Base-by-base conservation (phyloP, 768 basidiomycete species). In the Phylloporus arenicola region DNA sequence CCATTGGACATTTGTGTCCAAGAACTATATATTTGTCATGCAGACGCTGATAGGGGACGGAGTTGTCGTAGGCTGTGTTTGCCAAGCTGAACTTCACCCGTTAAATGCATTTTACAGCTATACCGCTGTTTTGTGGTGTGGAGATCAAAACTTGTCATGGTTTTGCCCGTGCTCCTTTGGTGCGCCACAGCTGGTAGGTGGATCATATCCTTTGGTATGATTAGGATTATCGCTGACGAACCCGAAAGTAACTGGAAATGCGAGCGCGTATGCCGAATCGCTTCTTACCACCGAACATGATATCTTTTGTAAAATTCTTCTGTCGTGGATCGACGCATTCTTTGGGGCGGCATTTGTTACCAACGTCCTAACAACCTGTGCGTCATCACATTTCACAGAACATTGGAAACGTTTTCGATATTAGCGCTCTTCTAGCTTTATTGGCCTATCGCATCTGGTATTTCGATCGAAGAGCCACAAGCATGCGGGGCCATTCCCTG, bases 61-160 rank as follows among this genome's bases (percentile, higher is more conserved):
- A 2, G 45, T 55, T 8, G 22, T 56, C n/a, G 55, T 56, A 38
- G 43, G 55, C 43, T 41, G 6, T 13, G 24, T 17, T 39, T n/a
- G 12, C 31, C 4, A 1, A 14, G 16, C 8, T 34, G 24, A 30
- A 19, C 17, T 4, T 41, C 22, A 6, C n/a, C 30, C 7, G 8
- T 20, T 35, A 3, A 50, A 13, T 20, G 6, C 6, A 17, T 33
- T 13, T 35, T 6, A 29, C 38, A 56, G 55, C 45, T 56, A 41
- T 55, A 56, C 27, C 55, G 55, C 9, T 55, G 55, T 27, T 45
- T 50, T 34, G 31, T 20, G 40, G 45, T 50, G 7, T 56, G 55
- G 52, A 34, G 30, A 38, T 43, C 48, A 9, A 50, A 38, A 43
- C 27, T 29, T 29, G 48, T 50, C 35, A 50, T 50, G 42, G 27